Conservation (phyloP, 495 filamentous ascomycete genomes). For the Talaromyces liani region DNA sequence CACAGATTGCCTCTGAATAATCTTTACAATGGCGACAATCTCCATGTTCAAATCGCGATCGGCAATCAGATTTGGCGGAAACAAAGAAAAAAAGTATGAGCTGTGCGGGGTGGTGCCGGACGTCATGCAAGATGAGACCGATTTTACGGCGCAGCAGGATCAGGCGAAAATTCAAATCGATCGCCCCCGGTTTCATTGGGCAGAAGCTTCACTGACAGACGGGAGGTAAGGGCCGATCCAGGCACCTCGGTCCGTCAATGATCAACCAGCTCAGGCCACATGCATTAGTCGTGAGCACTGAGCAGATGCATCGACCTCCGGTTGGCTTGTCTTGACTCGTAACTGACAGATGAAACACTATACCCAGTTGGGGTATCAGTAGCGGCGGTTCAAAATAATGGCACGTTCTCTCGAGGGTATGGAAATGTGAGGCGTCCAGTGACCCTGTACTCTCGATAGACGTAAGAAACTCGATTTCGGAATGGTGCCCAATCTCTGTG, state of each 20-base stretch:
- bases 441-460: background rate
- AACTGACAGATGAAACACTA: background rate
- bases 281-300: background rate
- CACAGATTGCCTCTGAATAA: background rate
- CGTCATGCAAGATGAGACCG: conserved; percentile 1
- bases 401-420: background rate
- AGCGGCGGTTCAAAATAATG: background rate
- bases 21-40: background rate
- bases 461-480: background rate
- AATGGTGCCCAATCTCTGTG: background rate
- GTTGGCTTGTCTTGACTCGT: conserved; percentile 1
- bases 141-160: conserved; percentile 6
- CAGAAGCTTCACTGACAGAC: conserved; percentile 4
- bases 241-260: conserved; percentile 9
- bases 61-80: background rate
- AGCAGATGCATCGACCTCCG: background rate
- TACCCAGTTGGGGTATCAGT: background rate
- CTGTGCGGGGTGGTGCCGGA: background rate
- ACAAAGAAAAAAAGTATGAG: background rate
- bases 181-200: background rate
- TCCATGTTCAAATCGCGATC: background rate
- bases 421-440: background rate
- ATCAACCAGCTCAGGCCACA: conserved; percentile 6
- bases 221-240: conserved; percentile 11
- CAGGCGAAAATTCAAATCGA: background rate